Conservation (phyloP, 768 basidiomycete genomes). For the Gyrodon lividus region DNA sequence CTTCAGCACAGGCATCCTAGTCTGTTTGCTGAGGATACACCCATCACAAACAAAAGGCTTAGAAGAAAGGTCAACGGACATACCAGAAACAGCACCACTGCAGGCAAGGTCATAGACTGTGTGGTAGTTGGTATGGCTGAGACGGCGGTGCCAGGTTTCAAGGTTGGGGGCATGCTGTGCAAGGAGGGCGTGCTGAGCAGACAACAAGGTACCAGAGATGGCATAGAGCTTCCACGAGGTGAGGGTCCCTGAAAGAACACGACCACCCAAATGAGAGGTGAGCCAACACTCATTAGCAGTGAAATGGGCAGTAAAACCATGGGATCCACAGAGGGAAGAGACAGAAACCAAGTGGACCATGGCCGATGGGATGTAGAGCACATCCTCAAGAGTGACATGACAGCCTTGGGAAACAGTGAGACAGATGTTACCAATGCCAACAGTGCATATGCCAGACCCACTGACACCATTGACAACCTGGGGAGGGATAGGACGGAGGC, state of each 20-base stretch:
- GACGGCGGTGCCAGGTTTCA: slow-evolving; percentile 28
- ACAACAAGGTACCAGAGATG: not conserved
- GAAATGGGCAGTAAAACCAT: slow-evolving; percentile 15
- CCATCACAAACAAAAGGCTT: too few species aligned
- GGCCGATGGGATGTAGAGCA: slow-evolving; percentile 16
- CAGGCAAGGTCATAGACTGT: slow-evolving; percentile 29
- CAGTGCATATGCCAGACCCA: slow-evolving; percentile 22
- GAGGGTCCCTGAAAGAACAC: not conserved
- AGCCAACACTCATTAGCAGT: slow-evolving; percentile 11
- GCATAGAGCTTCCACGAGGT: not conserved
- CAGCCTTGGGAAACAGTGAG: slow-evolving; percentile 15
- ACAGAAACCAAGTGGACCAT: slow-evolving; percentile 23
- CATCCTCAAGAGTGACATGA: slow-evolving; percentile 6
- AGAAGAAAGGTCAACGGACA: too few species aligned
- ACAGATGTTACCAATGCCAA: slow-evolving; percentile 26
- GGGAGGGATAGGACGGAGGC: slow-evolving; percentile 20
- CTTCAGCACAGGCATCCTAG: too few species aligned
- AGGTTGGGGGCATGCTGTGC: slow-evolving; percentile 9
- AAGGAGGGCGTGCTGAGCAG: slow-evolving; percentile 16
- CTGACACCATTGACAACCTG: slow-evolving; percentile 27
- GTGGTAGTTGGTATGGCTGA: slow-evolving; percentile 30
- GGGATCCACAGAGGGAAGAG: slow-evolving; percentile 9
- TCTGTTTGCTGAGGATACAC: too few species aligned
- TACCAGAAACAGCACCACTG: too few species aligned
- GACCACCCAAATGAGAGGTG: not conserved